Conservation (phyloP, 148 eudicot species). For the Nyssa sinensis region DNA sequence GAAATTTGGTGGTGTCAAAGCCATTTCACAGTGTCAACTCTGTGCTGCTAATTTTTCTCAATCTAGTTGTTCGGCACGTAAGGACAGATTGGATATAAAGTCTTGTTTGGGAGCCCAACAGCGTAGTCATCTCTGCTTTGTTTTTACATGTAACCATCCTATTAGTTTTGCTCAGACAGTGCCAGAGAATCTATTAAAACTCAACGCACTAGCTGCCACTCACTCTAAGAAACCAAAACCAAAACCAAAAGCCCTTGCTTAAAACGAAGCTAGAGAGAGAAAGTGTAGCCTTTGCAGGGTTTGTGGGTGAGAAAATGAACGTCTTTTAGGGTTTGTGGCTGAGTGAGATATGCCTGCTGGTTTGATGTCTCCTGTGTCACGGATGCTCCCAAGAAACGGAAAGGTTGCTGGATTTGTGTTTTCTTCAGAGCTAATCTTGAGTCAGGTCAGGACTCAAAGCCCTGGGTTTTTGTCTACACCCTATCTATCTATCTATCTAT, state of each 20-base stretch:
- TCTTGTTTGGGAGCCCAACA: conserved; percentile 12
- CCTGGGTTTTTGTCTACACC: neutral
- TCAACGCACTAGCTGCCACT: conserved; percentile 22
- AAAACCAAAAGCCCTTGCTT: neutral
- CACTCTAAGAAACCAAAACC: conserved; percentile 3
- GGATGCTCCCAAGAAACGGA: neutral
- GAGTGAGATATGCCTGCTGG: neutral
- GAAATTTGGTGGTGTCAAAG: conserved; percentile 16
- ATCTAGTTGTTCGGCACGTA: neutral
- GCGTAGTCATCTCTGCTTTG: conserved; percentile 15
- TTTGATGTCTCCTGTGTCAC: neutral
- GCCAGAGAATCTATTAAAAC: conserved; percentile 31
- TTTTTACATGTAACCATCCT: conserved; percentile 23
- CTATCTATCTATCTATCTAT: neutral
- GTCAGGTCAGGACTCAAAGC: conserved; percentile 14
- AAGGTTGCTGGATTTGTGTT: neutral
- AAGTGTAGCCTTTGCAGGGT: conserved; percentile 4
- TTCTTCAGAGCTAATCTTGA: conserved; percentile 14
- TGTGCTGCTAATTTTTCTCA: conserved; percentile 6
- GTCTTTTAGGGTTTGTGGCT: conserved; percentile 1
- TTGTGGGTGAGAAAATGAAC: neutral
- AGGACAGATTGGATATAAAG: conserved; percentile 13
- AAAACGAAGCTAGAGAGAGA: conserved; percentile 17
- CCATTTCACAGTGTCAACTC: conserved; percentile 24
- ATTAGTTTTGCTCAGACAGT: conserved; percentile 19